phyloP scores from a whole-genome alignment of 1,284 basidiomycete genomes.

The Moesziomyces aphidis region DNA sequence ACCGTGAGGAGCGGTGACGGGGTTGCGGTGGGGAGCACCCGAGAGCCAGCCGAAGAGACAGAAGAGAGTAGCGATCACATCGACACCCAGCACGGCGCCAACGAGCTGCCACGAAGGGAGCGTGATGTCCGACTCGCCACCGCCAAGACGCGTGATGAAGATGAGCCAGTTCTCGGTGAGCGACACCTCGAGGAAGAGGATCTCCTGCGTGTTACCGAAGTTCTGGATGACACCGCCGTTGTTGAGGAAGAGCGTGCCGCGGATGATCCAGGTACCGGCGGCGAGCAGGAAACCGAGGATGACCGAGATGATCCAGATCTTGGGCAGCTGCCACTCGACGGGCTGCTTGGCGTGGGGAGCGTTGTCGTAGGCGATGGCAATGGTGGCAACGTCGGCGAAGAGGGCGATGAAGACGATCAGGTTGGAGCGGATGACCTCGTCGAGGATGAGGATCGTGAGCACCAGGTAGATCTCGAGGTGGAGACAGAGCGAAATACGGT shows the following conservation, averaged over 20 bases:
- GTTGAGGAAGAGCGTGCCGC: slow-evolving; percentile 71
- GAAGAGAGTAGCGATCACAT: slow-evolving; percentile 72
- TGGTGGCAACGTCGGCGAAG: slow-evolving; percentile 72
- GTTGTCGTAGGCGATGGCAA: slow-evolving; percentile 73
- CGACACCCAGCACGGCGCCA: slow-evolving; percentile 72
- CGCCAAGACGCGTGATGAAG: slow-evolving; percentile 70
- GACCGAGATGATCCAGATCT: slow-evolving; percentile 73
- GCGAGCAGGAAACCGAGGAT: slow-evolving; percentile 70
- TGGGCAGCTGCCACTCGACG: slow-evolving; percentile 74
- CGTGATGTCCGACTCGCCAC: slow-evolving; percentile 68
- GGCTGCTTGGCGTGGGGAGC: slow-evolving; percentile 72
- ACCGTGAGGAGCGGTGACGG: slow-evolving; percentile 67
- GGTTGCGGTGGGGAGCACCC: slow-evolving; percentile 69
- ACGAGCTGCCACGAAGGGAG: slow-evolving; percentile 72
- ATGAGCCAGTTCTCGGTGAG: slow-evolving; percentile 74
- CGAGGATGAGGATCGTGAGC: slow-evolving; percentile 72
- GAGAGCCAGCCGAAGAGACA: slow-evolving; percentile 73
- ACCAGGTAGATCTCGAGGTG: slow-evolving; percentile 74
- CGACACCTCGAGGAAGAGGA: slow-evolving; percentile 74
- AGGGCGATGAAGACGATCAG: slow-evolving; percentile 74
- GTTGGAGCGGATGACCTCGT: slow-evolving; percentile 73
- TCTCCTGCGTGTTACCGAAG: slow-evolving; percentile 72
- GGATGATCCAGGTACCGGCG: slow-evolving; percentile 72
- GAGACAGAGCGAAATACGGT: slow-evolving; percentile 71
- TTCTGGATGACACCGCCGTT: slow-evolving; percentile 73